These are phyloP conservation scores for Candida palmyrensis DNA, from an alignment of 805 yeast genomes.

Conservation along the genomic window DNA sequence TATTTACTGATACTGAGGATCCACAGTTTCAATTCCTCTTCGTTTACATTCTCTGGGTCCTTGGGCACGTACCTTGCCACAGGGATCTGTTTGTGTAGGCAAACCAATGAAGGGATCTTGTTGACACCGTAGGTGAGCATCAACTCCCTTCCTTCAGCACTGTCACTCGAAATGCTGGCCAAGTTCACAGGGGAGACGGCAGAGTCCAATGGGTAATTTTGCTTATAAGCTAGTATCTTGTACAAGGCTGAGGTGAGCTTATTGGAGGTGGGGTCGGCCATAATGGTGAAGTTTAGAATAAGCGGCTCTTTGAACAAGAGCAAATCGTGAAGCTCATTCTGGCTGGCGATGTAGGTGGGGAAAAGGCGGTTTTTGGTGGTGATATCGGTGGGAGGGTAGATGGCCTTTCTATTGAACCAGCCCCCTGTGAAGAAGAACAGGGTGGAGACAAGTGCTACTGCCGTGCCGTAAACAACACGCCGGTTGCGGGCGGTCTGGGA, in stretches of 20 bases:
- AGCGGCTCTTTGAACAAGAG: slow-evolving; percentile 55
- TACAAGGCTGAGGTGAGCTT: slow-evolving; percentile 57
- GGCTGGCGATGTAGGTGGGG: slow-evolving; percentile 43
- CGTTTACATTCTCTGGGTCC: slow-evolving; percentile 16
- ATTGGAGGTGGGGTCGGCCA: slow-evolving; percentile 60
- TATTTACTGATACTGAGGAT: slow-evolving; percentile 7
- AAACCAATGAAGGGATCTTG: slow-evolving; percentile 62
- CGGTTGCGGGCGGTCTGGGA: not conserved
- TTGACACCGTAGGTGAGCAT: slow-evolving; percentile 50
- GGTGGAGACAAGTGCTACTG: slow-evolving; percentile 5
- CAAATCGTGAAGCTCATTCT: slow-evolving; percentile 54
- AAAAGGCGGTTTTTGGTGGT: slow-evolving; percentile 36
- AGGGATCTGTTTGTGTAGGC: slow-evolving; percentile 62
- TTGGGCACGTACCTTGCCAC: slow-evolving; percentile 23
- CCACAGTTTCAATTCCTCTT: slow-evolving; percentile 28
- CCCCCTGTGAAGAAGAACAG: slow-evolving; percentile 8
- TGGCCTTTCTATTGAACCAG: slow-evolving; percentile 5
- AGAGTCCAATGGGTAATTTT: slow-evolving; percentile 32
- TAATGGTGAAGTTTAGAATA: slow-evolving; percentile 64
- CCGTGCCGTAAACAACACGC: slow-evolving; percentile 4
- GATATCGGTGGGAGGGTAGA: slow-evolving; percentile 40
- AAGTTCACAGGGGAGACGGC: slow-evolving; percentile 43
- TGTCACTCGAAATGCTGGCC: slow-evolving; percentile 72
- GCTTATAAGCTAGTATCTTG: slow-evolving; percentile 18
- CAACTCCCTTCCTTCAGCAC: slow-evolving; percentile 55